These are phyloP conservation scores for Phaeoacremonium minimum DNA, from an alignment of 2,329 filamentous ascomycete genomes.

Conservation along the genomic window DNA sequence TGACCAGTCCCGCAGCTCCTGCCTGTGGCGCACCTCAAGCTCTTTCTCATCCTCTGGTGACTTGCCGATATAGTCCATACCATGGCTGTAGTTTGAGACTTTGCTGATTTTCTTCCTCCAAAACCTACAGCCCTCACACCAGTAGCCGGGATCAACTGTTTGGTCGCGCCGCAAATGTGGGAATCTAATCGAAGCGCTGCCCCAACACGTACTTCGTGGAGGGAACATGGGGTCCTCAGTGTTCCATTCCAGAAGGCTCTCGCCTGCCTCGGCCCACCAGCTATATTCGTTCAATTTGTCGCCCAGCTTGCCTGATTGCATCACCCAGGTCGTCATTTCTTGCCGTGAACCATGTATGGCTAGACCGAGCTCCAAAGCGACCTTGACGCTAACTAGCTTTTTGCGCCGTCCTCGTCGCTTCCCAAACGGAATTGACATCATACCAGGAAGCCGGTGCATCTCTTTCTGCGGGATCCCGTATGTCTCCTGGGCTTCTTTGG, in stretches of 20 bases:
- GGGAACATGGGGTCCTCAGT: neutral
- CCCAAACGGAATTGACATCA: neutral
- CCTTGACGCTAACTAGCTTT: constrained; percentile 1
- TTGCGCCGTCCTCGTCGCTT: neutral
- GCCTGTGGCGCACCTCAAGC: neutral
- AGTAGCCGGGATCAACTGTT: neutral
- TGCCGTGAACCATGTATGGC: neutral
- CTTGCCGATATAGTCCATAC: neutral
- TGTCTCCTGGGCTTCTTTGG: neutral
- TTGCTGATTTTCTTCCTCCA: constrained; percentile 1
- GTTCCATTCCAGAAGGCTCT: constrained; percentile 1
- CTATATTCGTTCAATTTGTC: neutral
- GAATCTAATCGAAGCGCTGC: constrained; percentile 1
- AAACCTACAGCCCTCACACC: constrained; percentile 1
- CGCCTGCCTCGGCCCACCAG: constrained; percentile 1
- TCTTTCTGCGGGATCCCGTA: constrained; percentile 1
- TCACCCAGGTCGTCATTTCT: neutral
- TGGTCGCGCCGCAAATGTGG: neutral
- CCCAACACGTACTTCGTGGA: neutral
- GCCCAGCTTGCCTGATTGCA: constrained; percentile 1
- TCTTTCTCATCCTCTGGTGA: constrained; percentile 1
- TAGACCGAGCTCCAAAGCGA: neutral
- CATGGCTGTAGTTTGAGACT: neutral
- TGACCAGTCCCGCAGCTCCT: constrained; percentile 1
- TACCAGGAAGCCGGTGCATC: neutral